Evolutionary conservation across 495 filamentous ascomycete species (phyloP).

Genomic region (Aspergillus avenaceus): DNA sequence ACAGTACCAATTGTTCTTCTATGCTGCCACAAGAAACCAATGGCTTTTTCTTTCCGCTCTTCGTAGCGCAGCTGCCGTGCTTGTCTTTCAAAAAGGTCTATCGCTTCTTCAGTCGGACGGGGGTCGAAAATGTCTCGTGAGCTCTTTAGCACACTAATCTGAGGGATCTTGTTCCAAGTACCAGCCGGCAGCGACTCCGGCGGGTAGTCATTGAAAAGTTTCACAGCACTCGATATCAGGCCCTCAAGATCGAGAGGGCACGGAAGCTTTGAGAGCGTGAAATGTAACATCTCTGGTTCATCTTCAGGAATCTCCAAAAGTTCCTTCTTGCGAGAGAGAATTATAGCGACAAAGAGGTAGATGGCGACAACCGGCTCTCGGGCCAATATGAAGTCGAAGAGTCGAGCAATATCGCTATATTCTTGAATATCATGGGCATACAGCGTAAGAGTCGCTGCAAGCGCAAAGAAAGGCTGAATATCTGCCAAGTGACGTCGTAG

Average conservation of each 20-base stretch:
- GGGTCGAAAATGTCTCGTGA: constrained; percentile 45
- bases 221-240: constrained; percentile 60
- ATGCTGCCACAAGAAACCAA: constrained; percentile 55
- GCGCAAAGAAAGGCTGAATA: constrained; percentile 86
- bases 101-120: constrained; percentile 57
- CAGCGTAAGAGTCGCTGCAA: constrained; percentile 84
- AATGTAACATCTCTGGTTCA: constrained; percentile 93
- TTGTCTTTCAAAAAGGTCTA: constrained; percentile 63
- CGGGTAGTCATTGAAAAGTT: constrained; percentile 61
- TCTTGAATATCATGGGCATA: constrained; percentile 94
- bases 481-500: constrained; percentile 68
- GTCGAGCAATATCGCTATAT: constrained; percentile 77
- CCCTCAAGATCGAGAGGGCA: constrained; percentile 77
- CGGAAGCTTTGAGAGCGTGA: constrained; percentile 81
- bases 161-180: constrained; percentile 68
- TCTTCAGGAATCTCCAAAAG: constrained; percentile 75
- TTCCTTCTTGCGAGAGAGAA: constrained; percentile 73
- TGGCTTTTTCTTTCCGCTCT: constrained; percentile 52
- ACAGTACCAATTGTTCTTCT: constrained; percentile 51
- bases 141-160: constrained; percentile 80
- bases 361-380: constrained; percentile 78
- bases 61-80: constrained; percentile 59
- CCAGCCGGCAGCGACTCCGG: constrained; percentile 62
- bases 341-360: constrained; percentile 88
- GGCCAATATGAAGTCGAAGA: constrained; percentile 89